These are phyloP conservation scores for Microsporum ferrugineum DNA, from an alignment of 2,329 filamentous ascomycete species.

Conservation along the genomic window DNA sequence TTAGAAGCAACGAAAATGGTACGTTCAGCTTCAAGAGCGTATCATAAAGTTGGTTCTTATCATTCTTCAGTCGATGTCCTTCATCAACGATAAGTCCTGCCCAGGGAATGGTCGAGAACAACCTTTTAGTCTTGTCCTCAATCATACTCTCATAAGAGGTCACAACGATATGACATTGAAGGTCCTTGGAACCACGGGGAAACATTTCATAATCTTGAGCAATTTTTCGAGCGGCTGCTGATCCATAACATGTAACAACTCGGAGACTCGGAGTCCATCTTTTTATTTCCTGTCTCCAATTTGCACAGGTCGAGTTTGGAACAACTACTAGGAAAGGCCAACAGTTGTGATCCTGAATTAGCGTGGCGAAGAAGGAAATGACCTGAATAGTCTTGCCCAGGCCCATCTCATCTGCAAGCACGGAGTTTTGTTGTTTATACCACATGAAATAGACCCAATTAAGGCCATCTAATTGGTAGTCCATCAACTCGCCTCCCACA, in stretches of 20 bases:
- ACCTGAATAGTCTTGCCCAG: constrained; percentile 95
- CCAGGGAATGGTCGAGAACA: constrained; percentile 68
- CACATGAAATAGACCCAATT: constrained; percentile 95
- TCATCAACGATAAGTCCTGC: constrained; percentile 85
- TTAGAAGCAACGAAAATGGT: constrained; percentile 75
- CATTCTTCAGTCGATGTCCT: constrained; percentile 89
- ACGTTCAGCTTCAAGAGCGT: constrained; percentile 62
- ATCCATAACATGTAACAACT: constrained; percentile 88
- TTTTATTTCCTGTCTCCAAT: constrained; percentile 94
- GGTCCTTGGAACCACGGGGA: constrained; percentile 47
- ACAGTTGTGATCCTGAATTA: constrained; percentile 59
- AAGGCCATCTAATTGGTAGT: constrained; percentile 81
- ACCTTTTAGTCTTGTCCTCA: constrained; percentile 54
- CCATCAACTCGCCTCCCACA: constrained; percentile 72
- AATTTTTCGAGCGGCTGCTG: constrained; percentile 59
- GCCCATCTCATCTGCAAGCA: constrained; percentile 96
- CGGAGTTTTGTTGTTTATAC: constrained; percentile 68
- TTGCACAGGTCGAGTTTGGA: constrained; percentile 90
- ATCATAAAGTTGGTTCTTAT: constrained; percentile 69
- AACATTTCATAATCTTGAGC: constrained; percentile 80
- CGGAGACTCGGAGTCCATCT: constrained; percentile 77
- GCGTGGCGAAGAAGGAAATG: constrained; percentile 64
- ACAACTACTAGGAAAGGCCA: constrained; percentile 91
- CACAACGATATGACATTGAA: constrained; percentile 83
- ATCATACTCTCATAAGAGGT: constrained; percentile 87